Evolutionary conservation across 768 basidiomycete genomes (phyloP), one percentile per base, ranked within the genome.

Genomic region (Leccinum pellstonianum): DNA sequence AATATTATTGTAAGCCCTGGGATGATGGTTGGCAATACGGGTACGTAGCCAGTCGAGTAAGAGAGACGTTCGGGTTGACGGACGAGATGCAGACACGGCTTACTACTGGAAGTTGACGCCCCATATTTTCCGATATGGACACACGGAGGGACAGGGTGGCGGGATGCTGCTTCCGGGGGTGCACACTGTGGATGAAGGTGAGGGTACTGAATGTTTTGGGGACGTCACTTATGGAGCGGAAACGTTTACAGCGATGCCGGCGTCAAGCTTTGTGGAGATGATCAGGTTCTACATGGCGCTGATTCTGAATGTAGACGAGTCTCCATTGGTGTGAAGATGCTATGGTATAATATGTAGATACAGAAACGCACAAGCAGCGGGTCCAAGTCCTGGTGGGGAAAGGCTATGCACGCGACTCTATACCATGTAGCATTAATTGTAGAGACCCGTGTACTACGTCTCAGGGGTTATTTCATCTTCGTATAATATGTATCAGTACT

Each of bases 141-240:
- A 75, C 53, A 77, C 72, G 8, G 73, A 74, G 46, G 66, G 64
- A 27, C 67, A 69, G 0, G 72, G 68, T 14, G 66, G 72, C 31
- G 59, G 75, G 14, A 56, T 65, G 1, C 62, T 77, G 23, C 73
- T 72, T 53, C 66, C 69, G 25, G 79, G 80, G 2, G 73, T 86
- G n/a, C 90, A 91, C 70, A 88, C 88, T 2, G 82, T 90, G 27
- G 82, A 91, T 58, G 90, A 91, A 79, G 79, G 87, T 86, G 67
- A 67, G 82, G 67, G 7, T 11, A 6, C 5, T 29, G 27, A 14
- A 15, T 9, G 11, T 19, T 35, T 54, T 5, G 51, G 31, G 31
- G 23, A 29, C 9, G 11, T 38, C 4, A 15, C n/a, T 56, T 38
- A 47, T 35, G 8, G 14, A 37, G 17, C 17, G 57, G 12, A 37